Evolutionary conservation across 805 yeast genomes (phyloP), one percentile per base, ranked within the genome.

Genomic region (Nakazawaea ishiwadae): DNA sequence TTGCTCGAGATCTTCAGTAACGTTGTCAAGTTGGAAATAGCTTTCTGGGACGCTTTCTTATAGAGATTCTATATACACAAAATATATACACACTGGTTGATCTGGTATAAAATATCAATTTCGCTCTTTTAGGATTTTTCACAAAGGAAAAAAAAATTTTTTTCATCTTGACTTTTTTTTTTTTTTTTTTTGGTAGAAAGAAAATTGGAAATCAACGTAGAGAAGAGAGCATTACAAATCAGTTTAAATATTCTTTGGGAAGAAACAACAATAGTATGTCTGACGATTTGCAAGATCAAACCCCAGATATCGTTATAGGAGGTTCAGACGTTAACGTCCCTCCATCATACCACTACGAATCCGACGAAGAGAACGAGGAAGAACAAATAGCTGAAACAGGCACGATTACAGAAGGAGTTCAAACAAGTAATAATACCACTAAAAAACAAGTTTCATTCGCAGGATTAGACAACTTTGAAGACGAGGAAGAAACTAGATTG

Each of bases 401-500:
- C 34, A 74, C 60, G 39, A 63, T 17, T 7, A 15, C 18, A 3
- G 55, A 24, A 67, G n/a, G n/a, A n/a, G n/a, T n/a, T n/a, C 55
- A 39, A 60, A 58, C 40, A 54, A 64, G 52, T 38, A 51, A 59
- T 36, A n/a, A n/a, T n/a, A n/a, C n/a, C n/a, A n/a, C n/a, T n/a
- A 75, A 83, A 67, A 90, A 90, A 65, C 69, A 81, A 23, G 98
- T 91, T 37, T 77, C 93, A 4, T 90, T 90, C 61, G 89, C 89
- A 29, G 81, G 75, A 24, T 62, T 81, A 24, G 87, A 81, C 38
- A 77, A 73, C 46, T 84, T 73, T 37, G 68, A 69, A 40, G 62
- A 64, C 29, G 87, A 79, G 46, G 95, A 83, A 58, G 96, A 84
- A 62, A 77, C 74, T 47, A 81, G 88, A 55, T 73, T 74, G 55